Evolutionary conservation across 768 basidiomycete species (phyloP), one percentile per base, ranked within the genome.

Genomic region (Coprinopsis sp.): DNA sequence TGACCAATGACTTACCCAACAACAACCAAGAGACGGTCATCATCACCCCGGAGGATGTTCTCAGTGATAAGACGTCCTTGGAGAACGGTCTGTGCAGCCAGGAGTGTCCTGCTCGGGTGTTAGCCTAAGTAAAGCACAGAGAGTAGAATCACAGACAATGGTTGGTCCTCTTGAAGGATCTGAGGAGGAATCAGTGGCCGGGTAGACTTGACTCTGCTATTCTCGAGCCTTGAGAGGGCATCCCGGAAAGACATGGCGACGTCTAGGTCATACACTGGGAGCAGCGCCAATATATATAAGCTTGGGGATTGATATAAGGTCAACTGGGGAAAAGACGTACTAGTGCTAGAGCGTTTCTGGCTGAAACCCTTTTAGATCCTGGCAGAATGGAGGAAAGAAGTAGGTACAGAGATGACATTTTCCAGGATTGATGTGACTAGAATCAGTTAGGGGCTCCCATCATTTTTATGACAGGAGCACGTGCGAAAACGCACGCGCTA

Each of bases 171-270:
- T 54, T 88, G 87, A 1, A 97, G 76, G 51, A 97, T 95, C 60
- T 94, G 92, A 18, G 93, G 93, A 41, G 93, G 93, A 47, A 97
- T 93, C 46, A 97, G 68, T 23, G 93, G 93, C 33, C 92, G 74
- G 14, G 86, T 92, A 13, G 78, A 84, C 62, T 81, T 91, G 44
- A 97, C 92, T 36, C 93, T 74, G 50, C 82, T 75, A 59, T 97
- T 94, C 59, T 93, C 91, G 30, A 96, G 82, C 44, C 85, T 81
- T 50, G 78, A 63, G 42, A 89, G 77, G 33, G 88, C 89, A 50
- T 91, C 85, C 58, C 79, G 81, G 76, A 89, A 84, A 37, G 87
- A 71, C 60, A 89, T 78, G 40, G 83, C 71, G 78, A 84, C 84
- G 50, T 73, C 69, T 50, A 71, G 67, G 53, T 81, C 75, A 37